Conservation (phyloP, 805 yeast genomes). For the Cyberlindnera maritima region DNA sequence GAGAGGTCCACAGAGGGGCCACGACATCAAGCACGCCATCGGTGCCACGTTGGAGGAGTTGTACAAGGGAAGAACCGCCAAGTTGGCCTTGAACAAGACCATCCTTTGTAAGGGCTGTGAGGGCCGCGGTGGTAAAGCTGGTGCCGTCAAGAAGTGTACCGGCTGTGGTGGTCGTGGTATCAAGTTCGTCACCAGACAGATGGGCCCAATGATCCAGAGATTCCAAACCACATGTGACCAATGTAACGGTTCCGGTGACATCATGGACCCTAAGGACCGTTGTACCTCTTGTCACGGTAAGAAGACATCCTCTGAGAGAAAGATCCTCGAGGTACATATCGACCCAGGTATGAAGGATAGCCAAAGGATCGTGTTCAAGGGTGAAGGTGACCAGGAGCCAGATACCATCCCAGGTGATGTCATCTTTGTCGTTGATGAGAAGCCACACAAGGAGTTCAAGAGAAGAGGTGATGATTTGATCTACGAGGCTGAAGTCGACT, state of each 20-base stretch:
- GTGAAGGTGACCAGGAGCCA: constrained; percentile 98
- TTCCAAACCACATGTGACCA: constrained; percentile 91
- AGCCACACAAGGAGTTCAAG: constrained; percentile 75
- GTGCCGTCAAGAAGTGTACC: constrained; percentile 81
- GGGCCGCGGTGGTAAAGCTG: constrained; percentile 95
- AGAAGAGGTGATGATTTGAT: constrained; percentile 88
- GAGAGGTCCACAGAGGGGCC: constrained; percentile 84
- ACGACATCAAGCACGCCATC: constrained; percentile 87
- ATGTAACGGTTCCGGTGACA: constrained; percentile 92
- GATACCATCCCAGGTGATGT: constrained; percentile 96
- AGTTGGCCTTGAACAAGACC: constrained; percentile 91
- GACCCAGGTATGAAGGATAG: constrained; percentile 98
- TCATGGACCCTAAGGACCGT: constrained; percentile 79
- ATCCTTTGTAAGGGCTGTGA: constrained; percentile 84
- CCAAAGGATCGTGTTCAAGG: constrained; percentile 83
- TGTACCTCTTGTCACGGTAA: constrained; percentile 88
- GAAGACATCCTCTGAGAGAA: constrained; percentile 83
- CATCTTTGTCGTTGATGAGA: constrained; percentile 85
- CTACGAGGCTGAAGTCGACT: constrained; percentile 83
- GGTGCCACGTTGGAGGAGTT: constrained; percentile 87
- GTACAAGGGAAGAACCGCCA: constrained; percentile 90
- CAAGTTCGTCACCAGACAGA: constrained; percentile 90
- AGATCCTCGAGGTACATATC: constrained; percentile 89
- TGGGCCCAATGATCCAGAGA: constrained; percentile 99
- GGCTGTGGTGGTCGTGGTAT: constrained; percentile 91